Base-by-base conservation (phyloP, 805 yeast genomes). In the Starmerella ratchasimensis region DNA sequence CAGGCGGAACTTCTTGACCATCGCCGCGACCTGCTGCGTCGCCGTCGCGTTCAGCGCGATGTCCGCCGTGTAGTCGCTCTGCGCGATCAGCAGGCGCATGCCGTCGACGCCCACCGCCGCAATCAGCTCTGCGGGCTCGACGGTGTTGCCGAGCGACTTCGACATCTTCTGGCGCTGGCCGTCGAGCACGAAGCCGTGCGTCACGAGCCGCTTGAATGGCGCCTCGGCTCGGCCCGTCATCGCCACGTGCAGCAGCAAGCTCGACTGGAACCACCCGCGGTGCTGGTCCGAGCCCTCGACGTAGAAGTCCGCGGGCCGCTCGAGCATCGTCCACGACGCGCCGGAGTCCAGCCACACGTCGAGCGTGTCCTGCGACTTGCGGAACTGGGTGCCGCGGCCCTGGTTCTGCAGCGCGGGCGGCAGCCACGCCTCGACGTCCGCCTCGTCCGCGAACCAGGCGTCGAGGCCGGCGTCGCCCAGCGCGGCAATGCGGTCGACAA, bases 301-400 rank as follows among this genome's bases (percentile, higher is more conserved):
- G 53, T 83, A 88, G n/a, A 82, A 68, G 57, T 86, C 93, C 3
- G 45, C 52, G 5, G 50, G 53, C 2, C 58, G 54, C 6, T 35
- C 62, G 16, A 79, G 61, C 31, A 71, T 67, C 9, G 73, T 69
- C 97, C 98, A 90, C 24, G 90, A 76, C 0, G 93, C 72, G 0
- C 99, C 99, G 28, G 94, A 80, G 57, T 90, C 99, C 61, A 90
- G 88, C 99, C 99, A 90, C 15, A 90, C 98, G 59, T 90, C 99
- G 84, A 90, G 80, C 0, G 98, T 90, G 49, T 90, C 98, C 31
- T 65, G 69, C 1, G 94, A 88, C 50, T 81, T 78, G 18, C 53
- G 51, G 45, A 66, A 79, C 2, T 62, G 49, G 2, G 49, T 38
- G 0, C 74, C 76, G 21, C 61, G 51, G 50, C 56, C 19, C 63